Base-by-base conservation (phyloP, 2,329 filamentous ascomycete genomes). In the Fusarium clavum region DNA sequence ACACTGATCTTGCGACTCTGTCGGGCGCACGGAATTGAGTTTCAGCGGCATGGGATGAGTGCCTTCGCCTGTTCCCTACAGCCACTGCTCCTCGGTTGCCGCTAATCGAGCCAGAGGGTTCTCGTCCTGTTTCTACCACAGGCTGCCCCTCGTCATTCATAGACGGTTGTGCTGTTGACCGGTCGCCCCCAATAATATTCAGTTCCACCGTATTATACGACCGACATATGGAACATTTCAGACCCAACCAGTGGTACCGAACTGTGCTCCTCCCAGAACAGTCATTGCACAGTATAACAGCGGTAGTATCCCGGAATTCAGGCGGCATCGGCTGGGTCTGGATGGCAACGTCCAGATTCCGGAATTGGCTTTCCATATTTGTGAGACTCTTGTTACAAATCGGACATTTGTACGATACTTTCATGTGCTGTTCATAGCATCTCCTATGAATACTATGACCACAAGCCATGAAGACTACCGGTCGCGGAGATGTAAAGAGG, bases 351-450 rank as follows among this genome's bases (percentile, higher is more conserved):
- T 98, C 95, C 34, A 98, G 82, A 73, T 96, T 96, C 51, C 94
- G 90, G 83, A 98, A 99, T 73, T 97, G 92, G 40, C 93, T 88
- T 77, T 98, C 95, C 95, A 99, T 99, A 77, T 98, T 98, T 71
- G 94, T 89, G n/a, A 97, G 91, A 70, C 93, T 97, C 80, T 96
- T 97, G 82, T 92, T 97, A 86, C 96, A 99, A 51, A 98, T 94
- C 1, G 95, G 96, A 76, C 96, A 99, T 77, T 95, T 97, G 83
- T 98, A 99, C 8, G 94, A 97, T 6, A 90, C 90, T 74, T 91
- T 91, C 84, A 97, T 94, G 78, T 97, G 92, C 73, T 96, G 89
- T 47, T 93, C 89, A 77, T 97, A 96, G 81, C 96, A 99, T 62
- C 88, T 89, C 75, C 92, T 91, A 80, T 99, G 96, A 77, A 99